A percentile compares a stretch with the other conserved stretches of the same genome.
Conservation (phyloP, 2,329 filamentous ascomycete species). For the Cladosporium phlei region DNA sequence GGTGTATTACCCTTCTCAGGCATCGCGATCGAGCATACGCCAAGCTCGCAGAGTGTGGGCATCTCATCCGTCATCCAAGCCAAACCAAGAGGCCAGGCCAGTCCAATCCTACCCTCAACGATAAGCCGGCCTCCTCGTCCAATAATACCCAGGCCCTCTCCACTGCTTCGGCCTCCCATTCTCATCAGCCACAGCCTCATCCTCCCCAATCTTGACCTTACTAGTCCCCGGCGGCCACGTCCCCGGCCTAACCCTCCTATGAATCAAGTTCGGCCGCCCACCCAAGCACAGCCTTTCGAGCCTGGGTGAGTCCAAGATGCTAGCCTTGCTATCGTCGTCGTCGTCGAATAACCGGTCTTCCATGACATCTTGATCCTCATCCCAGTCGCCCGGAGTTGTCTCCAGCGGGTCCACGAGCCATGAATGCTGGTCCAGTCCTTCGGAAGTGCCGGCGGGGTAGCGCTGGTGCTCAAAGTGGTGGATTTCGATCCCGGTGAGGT, state of each 20-base stretch:
- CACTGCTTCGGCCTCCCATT: neutral
- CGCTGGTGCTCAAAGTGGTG: slow-evolving; percentile 7
- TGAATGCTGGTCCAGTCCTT: neutral
- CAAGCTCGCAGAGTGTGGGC: no score
- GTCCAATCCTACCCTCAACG: no score
- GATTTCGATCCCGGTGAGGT: slow-evolving; percentile 9
- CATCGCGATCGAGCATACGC: no score
- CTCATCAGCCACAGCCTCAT: neutral
- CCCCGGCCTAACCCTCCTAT: slow-evolving; percentile 5
- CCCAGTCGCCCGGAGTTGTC: slow-evolving; percentile 3
- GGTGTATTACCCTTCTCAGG: no score
- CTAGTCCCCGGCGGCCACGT: neutral
- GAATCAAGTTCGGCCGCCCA: slow-evolving; percentile 5
- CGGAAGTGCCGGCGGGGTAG: neutral
- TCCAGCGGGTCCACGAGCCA: slow-evolving; percentile 11
- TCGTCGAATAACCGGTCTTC: slow-evolving; percentile 5
- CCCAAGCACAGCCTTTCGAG: slow-evolving; percentile 5
- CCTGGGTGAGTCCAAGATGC: neutral
- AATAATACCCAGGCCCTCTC: slow-evolving; percentile 9
- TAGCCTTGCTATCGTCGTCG: neutral
- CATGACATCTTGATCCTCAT: slow-evolving; percentile 1
- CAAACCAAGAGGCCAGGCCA: no score
- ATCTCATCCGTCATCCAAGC: no score
- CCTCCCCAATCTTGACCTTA: neutral
- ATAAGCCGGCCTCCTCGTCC: slow-evolving; percentile 10